Base-by-base conservation (phyloP, 352 stramenopile genomes). In the Phytophthora tentaculata region DNA sequence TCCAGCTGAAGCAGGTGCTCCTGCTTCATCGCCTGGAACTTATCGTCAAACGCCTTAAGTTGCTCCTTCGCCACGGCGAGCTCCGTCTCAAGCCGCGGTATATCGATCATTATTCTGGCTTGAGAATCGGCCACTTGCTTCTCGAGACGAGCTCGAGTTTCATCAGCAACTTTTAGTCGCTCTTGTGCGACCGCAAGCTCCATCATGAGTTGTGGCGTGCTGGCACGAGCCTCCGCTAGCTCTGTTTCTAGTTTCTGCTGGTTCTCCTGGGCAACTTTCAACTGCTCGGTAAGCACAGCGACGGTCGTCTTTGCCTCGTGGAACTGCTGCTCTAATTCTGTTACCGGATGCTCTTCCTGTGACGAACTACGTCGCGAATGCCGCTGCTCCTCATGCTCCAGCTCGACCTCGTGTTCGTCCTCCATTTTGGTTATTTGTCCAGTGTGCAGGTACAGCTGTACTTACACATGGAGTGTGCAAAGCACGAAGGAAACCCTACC, bases 21-120 rank as follows among this genome's bases (percentile, higher is more conserved):
- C 17, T 44, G 59, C 19, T 59, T 59, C 7, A 32, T n/a, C 1
- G 59, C 59, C 24, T 48, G 45, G 14, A 66, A 50, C 19, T 44
- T 58, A 23, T 66, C 59, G 17, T 53, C 47, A 44, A 53, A 66
- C n/a, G 59, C 59, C 24, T 66, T 66, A 8, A 60, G 35, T 17
- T 66, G 59, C 35, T 54, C 49, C 28, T 44, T 59, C n/a, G 55
- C 55, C 16, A 61, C 41, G n/a, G 55, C 55, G 37, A 66, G 59
- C n/a, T 59, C 59, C n/a, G 23, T 51, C 39, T 60, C 59, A 17
- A 66, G 49, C 6, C 54, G 48, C 39, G 59, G 59, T 16, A 61
- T 28, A 8, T 61, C 55, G 12, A 29, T 43, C 1, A 43, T 28
- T 23, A 55, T 28, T 59, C 39, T 51, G 26, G n/a, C 20, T 53